Evolutionary conservation across 768 basidiomycete genomes (phyloP), one percentile per base, ranked within the genome.

Genomic region (Tricholoma hemisulphureum): DNA sequence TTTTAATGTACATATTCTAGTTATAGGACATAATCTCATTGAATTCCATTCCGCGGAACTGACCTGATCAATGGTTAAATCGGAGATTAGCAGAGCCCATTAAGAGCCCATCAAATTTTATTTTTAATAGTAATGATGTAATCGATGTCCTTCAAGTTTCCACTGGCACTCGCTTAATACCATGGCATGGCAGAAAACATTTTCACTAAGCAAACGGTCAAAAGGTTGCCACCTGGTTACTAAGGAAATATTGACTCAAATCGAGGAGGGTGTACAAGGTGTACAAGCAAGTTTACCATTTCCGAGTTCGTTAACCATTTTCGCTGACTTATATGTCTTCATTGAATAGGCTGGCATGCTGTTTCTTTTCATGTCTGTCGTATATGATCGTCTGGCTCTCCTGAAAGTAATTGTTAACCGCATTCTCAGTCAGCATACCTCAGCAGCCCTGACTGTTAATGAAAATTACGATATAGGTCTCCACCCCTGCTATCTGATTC

Each of bases 121-220:
- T n/a, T n/a, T n/a, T 35, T 35, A 16, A 11, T 35, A 13, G n/a
- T 35, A 35, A 35, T 35, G 34, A 35, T 35, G 11, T 16, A 13
- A 35, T 35, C 13, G 34, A 35, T 35, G 8, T 4, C 9, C n/a
- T 4, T 9, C 9, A 32, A 32, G 32, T 13, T 45, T 24, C 21
- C 23, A 11, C 21, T 18, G 16, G 10, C 24, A 48, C 21, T 53
- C 39, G n/a, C n/a, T n/a, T n/a, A n/a, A n/a, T n/a, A 59, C 34
- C 26, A 96, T 96, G 94, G 90, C 85, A 56, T 95, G 93, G 93
- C 94, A 95, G 70, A 91, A 85, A 70, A 87, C 87, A 5, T 95
- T 96, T 63, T 82, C 81, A 1, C 77, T 93, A 29, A 68, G 77
- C 2, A 81, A 70, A 57, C 72, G 72, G 29, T 65, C 75, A 7